These are phyloP conservation scores for Spiraea crenata DNA, from an alignment of 331 rosid genomes.

Conservation along the genomic window DNA sequence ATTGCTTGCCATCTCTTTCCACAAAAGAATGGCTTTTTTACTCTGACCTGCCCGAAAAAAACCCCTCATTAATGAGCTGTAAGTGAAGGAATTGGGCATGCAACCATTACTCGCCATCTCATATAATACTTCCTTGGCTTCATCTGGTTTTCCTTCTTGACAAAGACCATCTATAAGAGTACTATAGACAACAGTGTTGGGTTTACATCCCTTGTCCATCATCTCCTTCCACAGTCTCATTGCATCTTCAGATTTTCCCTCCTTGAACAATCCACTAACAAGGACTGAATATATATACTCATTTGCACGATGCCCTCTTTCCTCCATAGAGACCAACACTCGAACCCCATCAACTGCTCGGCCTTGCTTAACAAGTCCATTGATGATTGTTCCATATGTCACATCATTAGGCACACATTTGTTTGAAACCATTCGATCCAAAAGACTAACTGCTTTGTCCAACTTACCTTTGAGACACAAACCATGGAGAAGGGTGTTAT, in stretches of 20 bases:
- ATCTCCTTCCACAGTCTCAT: conserved; percentile 73
- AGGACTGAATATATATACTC: conserved; percentile 75
- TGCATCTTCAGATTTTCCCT: conserved; percentile 65
- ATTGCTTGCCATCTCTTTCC: conserved; percentile 64
- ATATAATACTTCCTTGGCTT: conserved; percentile 52
- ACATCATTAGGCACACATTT: conserved; percentile 78
- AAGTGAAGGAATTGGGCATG: conserved; percentile 66
- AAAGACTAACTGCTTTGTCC: conserved; percentile 71
- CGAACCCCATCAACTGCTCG: conserved; percentile 60
- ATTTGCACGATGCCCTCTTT: conserved; percentile 66
- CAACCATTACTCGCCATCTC: conserved; percentile 69
- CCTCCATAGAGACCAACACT: conserved; percentile 62
- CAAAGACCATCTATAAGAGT: conserved; percentile 84
- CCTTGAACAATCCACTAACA: conserved; percentile 83
- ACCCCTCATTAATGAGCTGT: conserved; percentile 82
- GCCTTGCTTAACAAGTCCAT: conserved; percentile 80
- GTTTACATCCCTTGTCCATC: conserved; percentile 61
- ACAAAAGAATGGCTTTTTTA: conserved; percentile 64
- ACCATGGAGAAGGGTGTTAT: conserved; percentile 79
- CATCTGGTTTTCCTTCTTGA: conserved; percentile 66
- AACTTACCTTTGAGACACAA: conserved; percentile 84
- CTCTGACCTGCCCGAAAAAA: conserved; percentile 56
- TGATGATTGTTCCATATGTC: conserved; percentile 80
- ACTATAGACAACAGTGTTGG: conserved; percentile 66
- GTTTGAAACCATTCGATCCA: conserved; percentile 61